Evolutionary conservation across 2,329 filamentous ascomycete species (phyloP), one percentile per base, ranked within the genome.

Genomic region (Calonectria ilicicola): DNA sequence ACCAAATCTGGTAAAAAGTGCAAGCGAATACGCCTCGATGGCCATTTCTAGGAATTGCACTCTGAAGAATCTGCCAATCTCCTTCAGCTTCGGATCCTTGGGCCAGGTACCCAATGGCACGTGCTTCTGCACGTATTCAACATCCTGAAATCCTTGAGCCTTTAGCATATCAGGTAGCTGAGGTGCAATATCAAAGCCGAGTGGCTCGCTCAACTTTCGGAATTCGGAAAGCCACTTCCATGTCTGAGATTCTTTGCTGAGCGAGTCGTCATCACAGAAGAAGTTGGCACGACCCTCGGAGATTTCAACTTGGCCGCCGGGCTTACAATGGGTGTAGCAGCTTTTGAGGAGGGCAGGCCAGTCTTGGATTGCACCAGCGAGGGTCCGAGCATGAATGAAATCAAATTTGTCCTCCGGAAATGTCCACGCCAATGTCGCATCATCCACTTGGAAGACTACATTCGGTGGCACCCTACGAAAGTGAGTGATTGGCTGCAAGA

Each of bases 51-150:
- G 53, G 35, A 77, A 76, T 26, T 79, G 76, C 1, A 70, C 67
- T 1, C 74, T 67, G 40, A 78, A 77, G 40, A 74, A 51, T 60
- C 85, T 26, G 0, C 72, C 72, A 67, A 74, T 63, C 40, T 74
- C 82, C 72, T 86, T 87, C 26, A 86, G 79, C n/a, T 81, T 82
- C 1, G 80, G 77, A 46, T 87, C 82, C 47, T 82, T 84, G 2
- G 86, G 82, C 86, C 86, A 88, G 1, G 79, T 79, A 38, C 83
- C 84, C 12, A 84, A 78, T 0, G 86, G 86, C 5, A 86, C 79
- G 69, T 83, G 80, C 62, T 79, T 75, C 21, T 76, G 74, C 14
- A 70, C 76, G 14, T 80, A 73, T 1, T 69, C 70, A 1, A 84
- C 77, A 38, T 82, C 72, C 38, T 78, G 70, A 51, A 83, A 85